Evolutionary conservation across 2,329 filamentous ascomycete species (phyloP).

Genomic region (Beauveria sp.): DNA sequence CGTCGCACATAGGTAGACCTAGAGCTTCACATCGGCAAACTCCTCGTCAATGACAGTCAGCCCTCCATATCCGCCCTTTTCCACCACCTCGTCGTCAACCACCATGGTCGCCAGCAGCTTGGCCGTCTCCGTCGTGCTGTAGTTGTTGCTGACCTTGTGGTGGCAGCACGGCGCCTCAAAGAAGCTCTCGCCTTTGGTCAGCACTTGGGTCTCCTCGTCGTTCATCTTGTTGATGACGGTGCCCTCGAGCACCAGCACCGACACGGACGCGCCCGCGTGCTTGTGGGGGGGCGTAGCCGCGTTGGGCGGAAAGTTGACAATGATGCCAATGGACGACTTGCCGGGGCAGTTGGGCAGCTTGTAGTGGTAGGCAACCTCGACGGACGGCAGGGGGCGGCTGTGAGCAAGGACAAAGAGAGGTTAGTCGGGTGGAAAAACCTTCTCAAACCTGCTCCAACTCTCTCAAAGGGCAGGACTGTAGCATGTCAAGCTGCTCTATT

Average conservation of each 20-base stretch:
- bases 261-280: constrained; percentile 17
- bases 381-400: constrained; percentile 1
- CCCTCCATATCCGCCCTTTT: constrained; percentile 14
- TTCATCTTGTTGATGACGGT: constrained; percentile 20
- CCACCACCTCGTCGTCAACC: constrained; percentile 14
- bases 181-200: constrained; percentile 16
- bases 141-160: constrained; percentile 17
- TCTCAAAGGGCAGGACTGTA: neutral
- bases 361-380: constrained; percentile 15
- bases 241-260: constrained; percentile 15
- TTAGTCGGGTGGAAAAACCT: neutral
- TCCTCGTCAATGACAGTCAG: constrained; percentile 16
- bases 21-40: constrained; percentile 12
- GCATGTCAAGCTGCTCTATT: too few relatives aligned
- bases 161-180: constrained; percentile 19
- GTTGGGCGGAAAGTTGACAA: constrained; percentile 17
- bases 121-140: constrained; percentile 11
- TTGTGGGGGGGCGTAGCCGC: constrained; percentile 16
- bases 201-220: constrained; percentile 15
- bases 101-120: constrained; percentile 15
- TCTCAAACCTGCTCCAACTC: neutral
- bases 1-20: neutral
- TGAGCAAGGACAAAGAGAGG: too few relatives aligned
- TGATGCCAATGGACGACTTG: constrained; percentile 17
- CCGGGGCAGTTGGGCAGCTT: constrained; percentile 17